Base-by-base conservation (phyloP, 345 rosid species). In the Eucalyptus dawsonii region DNA sequence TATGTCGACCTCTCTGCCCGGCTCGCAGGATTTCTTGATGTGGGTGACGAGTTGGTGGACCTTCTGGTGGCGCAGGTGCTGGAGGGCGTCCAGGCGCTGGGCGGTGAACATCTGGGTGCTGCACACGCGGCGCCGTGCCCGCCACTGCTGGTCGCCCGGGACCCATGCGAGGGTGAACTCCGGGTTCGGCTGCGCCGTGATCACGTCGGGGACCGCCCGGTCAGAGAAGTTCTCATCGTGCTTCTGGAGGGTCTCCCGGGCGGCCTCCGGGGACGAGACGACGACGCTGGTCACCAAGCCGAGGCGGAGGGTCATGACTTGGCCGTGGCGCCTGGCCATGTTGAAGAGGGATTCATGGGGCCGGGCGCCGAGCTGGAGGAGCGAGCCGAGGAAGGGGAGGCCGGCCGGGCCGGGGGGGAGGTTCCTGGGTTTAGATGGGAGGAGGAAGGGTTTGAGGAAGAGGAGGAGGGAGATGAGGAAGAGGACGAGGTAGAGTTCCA, bases 161-260 rank as follows among this genome's bases (percentile, higher is more conserved):
- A 92, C 90, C 94, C 92, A 92, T 15, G 92, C 93, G n/a, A 93
- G 87, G 92, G 92, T 91, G 37, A 86, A 69, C 86, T 93, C 91
- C 9, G 90, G 91, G 87, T 91, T 81, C 37, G 93, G 91, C 34
- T 89, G 92, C 10, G 92, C 89, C 27, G 89, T 85, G 86, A 91
- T 86, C 15, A 65, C 93, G 15, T 90, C 93, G 1, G 93, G 92
- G 47, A 92, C 45, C 17, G 90, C 50, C 44, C 94, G 88, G 72
- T 90, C 91, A 1, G 89, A 86, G 90, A 92, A 91, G 76, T 87
- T 37, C 65, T 90, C 91, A 31, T 92, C 92, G 27, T 92, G 89
- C 45, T 88, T 40, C 42, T 90, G 92, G 50, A 93, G 92, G 88
- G 93, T 81, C 67, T 92, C 92, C 89, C 87, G 80, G 87, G 93